Conservation (phyloP, 2,329 filamentous ascomycete species). For the Aspergillus latus region DNA sequence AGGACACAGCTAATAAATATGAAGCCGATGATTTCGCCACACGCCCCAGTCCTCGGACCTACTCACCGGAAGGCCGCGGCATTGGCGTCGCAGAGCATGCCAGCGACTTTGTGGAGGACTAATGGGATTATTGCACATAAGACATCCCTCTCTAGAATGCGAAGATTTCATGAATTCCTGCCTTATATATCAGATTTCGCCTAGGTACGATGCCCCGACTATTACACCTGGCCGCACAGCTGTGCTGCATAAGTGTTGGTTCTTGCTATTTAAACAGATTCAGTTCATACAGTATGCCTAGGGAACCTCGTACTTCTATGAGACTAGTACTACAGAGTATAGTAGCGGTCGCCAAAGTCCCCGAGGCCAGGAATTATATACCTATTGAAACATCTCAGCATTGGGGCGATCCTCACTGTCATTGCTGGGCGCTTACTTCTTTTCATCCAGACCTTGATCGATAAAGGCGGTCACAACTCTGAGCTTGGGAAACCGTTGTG, state of each 20-base stretch:
- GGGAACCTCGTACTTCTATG: background rate
- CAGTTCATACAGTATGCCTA: too few species aligned
- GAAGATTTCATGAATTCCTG: conserved; percentile 1
- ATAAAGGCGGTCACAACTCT: conserved; percentile 95
- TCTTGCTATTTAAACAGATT: too few species aligned
- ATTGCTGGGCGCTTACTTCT: conserved; percentile 71
- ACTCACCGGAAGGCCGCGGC: conserved; percentile 22
- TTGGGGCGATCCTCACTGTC: background rate
- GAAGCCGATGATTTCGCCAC: conserved; percentile 25
- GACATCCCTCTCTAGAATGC: conserved; percentile 15
- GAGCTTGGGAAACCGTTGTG: conserved; percentile 81
- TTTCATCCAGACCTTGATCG: conserved; percentile 93
- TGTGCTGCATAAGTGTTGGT: too few species aligned
- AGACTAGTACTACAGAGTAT: conserved; percentile 66
- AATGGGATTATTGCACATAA: conserved; percentile 24
- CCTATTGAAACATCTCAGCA: conserved; percentile 50
- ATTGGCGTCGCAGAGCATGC: conserved; percentile 17
- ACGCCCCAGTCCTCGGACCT: conserved; percentile 20
- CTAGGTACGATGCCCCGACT: background rate
- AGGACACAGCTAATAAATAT: conserved; percentile 52
- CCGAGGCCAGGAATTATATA: conserved; percentile 94
- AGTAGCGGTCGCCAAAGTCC: conserved; percentile 94
- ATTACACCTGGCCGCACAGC: too few species aligned
- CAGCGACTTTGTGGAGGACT: conserved; percentile 31
- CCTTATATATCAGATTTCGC: background rate